Evolutionary conservation across 805 yeast genomes (phyloP).

Genomic region (Yarrowia porcina): DNA sequence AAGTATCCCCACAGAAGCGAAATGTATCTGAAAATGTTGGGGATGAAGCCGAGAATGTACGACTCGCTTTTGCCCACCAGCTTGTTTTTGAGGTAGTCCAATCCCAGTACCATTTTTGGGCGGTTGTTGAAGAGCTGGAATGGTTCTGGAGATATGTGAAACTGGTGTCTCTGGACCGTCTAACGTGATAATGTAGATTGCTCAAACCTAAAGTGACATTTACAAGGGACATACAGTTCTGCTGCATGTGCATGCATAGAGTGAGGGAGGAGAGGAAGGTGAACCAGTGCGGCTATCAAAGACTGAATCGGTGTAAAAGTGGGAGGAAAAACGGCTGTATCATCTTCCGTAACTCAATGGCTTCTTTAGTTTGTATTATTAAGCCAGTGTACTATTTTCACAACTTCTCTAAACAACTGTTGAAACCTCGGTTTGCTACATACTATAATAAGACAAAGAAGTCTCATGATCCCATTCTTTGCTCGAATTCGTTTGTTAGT

Average conservation of each 20-base stretch:
- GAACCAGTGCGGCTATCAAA: too few species aligned
- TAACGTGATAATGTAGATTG: not conserved
- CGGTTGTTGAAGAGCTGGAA: not conserved
- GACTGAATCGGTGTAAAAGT: too few species aligned
- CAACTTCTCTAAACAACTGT: too few species aligned
- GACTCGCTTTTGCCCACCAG: conserved; percentile 4
- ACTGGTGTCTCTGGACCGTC: too few species aligned
- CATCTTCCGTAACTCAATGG: too few species aligned
- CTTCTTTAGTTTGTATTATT: too few species aligned
- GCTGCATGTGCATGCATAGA: not conserved
- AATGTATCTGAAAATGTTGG: conserved; percentile 7
- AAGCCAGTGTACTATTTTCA: too few species aligned
- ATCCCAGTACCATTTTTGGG: conserved; percentile 6
- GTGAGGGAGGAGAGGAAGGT: too few species aligned
- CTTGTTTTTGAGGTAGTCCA: conserved; percentile 16
- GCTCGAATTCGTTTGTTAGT: too few species aligned
- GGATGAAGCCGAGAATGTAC: conserved; percentile 16
- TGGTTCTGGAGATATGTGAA: not conserved
- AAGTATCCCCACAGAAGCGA: conserved; percentile 4
- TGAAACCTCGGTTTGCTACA: not conserved
- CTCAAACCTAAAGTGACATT: conserved; percentile 3
- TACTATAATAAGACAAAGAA: not conserved
- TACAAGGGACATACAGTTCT: too few species aligned
- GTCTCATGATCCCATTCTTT: too few species aligned
- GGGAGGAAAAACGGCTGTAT: too few species aligned